Conservation (phyloP, 148 eudicot species). For the Heliamphora exappendiculata region DNA sequence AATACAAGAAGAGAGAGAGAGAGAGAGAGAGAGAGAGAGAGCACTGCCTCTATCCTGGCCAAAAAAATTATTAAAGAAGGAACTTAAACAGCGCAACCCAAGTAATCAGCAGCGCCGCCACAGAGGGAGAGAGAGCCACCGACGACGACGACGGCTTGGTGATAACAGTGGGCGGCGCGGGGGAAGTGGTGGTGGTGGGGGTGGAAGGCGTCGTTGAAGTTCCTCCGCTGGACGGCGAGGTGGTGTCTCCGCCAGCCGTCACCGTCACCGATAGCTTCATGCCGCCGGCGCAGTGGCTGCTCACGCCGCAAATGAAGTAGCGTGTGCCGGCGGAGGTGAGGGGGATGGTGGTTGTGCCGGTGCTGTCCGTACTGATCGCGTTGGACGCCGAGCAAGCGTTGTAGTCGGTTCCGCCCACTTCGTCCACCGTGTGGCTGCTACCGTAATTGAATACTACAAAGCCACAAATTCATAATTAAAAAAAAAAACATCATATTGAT, state of each 20-base stretch:
- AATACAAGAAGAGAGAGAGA: not conserved
- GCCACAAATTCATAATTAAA: not conserved
- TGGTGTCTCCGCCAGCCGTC: conserved; percentile 12
- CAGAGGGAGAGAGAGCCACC: conserved; percentile 16
- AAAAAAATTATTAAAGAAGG: conserved; percentile 12
- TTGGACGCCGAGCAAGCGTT: conserved; percentile 50
- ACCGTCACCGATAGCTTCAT: conserved; percentile 77
- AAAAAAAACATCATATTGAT: not conserved
- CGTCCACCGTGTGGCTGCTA: conserved; percentile 66
- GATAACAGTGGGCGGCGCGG: not conserved
- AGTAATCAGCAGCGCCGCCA: conserved; percentile 12
- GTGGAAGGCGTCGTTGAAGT: conserved; percentile 6
- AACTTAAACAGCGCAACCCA: conserved; percentile 12
- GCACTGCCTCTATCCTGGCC: conserved; percentile 66
- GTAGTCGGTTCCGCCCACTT: conserved; percentile 66
- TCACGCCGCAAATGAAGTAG: conserved; percentile 63
- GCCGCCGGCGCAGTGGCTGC: conserved; percentile 71
- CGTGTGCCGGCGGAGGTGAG: conserved; percentile 68
- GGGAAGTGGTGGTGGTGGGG: conserved; percentile 7
- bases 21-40: not conserved
- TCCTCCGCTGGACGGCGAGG: conserved; percentile 5
- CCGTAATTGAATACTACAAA: conserved; percentile 61
- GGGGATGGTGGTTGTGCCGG: conserved; percentile 50
- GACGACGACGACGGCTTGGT: conserved; percentile 23
- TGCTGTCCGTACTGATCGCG: conserved; percentile 54